Conservation (phyloP, 768 basidiomycete genomes). For the Trametes cinnabarina region DNA sequence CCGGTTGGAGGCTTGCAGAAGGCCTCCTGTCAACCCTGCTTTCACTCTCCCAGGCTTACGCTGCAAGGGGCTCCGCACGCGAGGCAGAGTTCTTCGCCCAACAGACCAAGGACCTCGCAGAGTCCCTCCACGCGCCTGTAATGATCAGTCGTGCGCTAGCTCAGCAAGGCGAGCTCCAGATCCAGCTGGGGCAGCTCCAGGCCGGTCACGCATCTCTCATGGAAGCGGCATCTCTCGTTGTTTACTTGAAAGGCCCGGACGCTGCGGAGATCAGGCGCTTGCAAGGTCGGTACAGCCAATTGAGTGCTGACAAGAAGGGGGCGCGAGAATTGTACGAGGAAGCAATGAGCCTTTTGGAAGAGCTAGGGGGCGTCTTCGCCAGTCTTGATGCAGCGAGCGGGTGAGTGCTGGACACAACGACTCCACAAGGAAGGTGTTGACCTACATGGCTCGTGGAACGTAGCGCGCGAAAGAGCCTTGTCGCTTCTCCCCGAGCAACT, state of each 20-base stretch:
- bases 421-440: neutral
- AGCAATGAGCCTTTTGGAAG: conserved; percentile 57
- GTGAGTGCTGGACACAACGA: conserved; percentile 36
- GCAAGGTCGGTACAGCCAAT: conserved; percentile 51
- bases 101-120: conserved; percentile 73
- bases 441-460: neutral
- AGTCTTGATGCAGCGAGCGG: conserved; percentile 46
- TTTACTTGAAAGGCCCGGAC: conserved; percentile 52
- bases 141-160: conserved; percentile 64
- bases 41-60: conserved; percentile 61
- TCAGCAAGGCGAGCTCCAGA: conserved; percentile 65
- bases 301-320: conserved; percentile 40
- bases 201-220: conserved; percentile 56
- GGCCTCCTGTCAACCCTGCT: conserved; percentile 67
- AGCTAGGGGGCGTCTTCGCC: conserved; percentile 55
- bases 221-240: conserved; percentile 46
- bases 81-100: conserved; percentile 84
- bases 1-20: conserved; percentile 78
- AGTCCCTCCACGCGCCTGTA: conserved; percentile 62
- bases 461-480: conserved; percentile 20
- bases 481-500: conserved; percentile 19
- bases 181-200: conserved; percentile 58
- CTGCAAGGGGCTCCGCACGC: conserved; percentile 72
- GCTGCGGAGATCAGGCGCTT: conserved; percentile 57
- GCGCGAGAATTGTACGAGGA: conserved; percentile 54